Conservation (phyloP, 345 rosid species). For the Syzygium grande region DNA sequence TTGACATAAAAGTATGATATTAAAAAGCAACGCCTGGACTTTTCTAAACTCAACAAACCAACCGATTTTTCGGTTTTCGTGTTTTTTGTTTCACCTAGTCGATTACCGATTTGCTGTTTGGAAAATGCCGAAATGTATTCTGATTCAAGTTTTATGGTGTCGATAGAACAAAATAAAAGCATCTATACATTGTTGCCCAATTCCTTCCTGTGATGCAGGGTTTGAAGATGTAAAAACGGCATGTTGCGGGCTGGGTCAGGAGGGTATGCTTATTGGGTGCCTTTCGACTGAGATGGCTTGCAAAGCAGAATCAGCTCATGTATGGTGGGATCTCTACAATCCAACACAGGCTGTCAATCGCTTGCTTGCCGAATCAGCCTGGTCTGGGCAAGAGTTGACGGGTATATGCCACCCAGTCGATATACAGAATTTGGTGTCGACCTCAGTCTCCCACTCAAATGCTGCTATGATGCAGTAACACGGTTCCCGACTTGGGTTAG, state of each 20-base stretch:
- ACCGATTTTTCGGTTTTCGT: neutral
- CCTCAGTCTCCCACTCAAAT: neutral
- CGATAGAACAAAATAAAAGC: neutral
- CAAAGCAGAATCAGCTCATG: constrained; percentile 22
- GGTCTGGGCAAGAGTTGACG: constrained; percentile 32
- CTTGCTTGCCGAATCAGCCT: constrained; percentile 45
- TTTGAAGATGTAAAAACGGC: constrained; percentile 30
- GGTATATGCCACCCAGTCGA: constrained; percentile 39
- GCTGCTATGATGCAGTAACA: neutral
- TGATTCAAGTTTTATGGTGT: neutral
- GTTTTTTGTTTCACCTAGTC: neutral
- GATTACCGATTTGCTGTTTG: neutral
- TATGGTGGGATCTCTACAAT: constrained; percentile 76
- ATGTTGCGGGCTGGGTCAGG: constrained; percentile 49
- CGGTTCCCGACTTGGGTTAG: neutral
- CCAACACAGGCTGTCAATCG: constrained; percentile 42
- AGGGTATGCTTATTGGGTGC: constrained; percentile 42
- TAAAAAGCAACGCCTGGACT: neutral
- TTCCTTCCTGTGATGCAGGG: constrained; percentile 16
- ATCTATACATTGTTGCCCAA: too few species aligned
- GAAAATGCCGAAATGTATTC: neutral
- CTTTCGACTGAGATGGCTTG: constrained; percentile 47
- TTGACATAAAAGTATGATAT: neutral
- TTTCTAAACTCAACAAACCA: neutral
- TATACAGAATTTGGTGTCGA: constrained; percentile 22